Conservation (phyloP, 768 basidiomycete species). For the Mycena vulgaris region DNA sequence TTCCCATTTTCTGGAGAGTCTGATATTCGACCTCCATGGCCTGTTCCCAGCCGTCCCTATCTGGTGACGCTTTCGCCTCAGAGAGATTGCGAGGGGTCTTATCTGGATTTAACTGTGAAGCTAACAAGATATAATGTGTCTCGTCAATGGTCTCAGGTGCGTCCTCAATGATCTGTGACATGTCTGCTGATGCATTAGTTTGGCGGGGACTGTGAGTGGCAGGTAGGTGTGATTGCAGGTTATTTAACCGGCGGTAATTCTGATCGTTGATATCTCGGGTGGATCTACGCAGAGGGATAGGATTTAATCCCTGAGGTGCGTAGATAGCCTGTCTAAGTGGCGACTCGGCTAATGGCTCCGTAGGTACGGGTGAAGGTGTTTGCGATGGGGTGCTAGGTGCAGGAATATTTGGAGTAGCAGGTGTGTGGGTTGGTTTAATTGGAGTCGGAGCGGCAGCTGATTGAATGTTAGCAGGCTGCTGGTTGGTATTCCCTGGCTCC, state of each 20-base stretch:
- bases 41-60: constrained; percentile 1
- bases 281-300: constrained; percentile 13
- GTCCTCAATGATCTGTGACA: neutral
- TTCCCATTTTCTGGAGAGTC: neutral
- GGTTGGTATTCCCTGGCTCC: constrained; percentile 21
- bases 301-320: constrained; percentile 16
- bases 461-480: constrained; percentile 19
- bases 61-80: neutral
- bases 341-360: constrained; percentile 8
- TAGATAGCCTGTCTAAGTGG: neutral
- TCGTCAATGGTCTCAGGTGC: constrained; percentile 3
- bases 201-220: neutral
- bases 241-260: constrained; percentile 9
- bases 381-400: neutral
- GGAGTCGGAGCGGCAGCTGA: constrained; percentile 11
- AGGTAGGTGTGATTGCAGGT: constrained; percentile 15
- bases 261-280: neutral
- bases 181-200: neutral
- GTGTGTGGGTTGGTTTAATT: constrained; percentile 5
- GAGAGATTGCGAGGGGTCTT: neutral
- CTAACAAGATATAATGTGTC: constrained; percentile 9
- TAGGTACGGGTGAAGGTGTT: constrained; percentile 9
- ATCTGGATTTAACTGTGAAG: neutral
- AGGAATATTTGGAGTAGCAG: constrained; percentile 7
- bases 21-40: constrained; percentile 8